Percentiles rank a stretch among this genome's conserved stretches.
phyloP scores from a whole-genome alignment of 192 early-diverging fungal species.

The Podochytrium sp. region DNA sequence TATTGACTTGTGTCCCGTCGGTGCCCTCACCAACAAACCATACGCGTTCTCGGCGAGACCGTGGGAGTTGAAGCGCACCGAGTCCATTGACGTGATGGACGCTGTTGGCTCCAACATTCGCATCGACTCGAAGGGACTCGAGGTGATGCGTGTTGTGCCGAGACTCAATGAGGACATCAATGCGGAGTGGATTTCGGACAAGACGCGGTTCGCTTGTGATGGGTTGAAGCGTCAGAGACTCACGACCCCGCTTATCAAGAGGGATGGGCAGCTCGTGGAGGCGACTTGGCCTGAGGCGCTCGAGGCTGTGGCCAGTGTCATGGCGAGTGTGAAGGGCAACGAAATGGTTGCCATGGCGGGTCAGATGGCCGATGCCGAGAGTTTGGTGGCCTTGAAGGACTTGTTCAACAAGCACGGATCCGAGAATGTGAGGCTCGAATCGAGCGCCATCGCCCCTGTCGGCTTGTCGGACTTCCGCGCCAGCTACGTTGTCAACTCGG shows the following conservation, averaged over 20 bases:
- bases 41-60: slow-evolving; percentile 92
- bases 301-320: slow-evolving; percentile 64
- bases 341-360: slow-evolving; percentile 87
- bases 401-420: slow-evolving; percentile 84
- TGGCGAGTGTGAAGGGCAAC: slow-evolving; percentile 61
- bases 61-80: slow-evolving; percentile 96
- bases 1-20: slow-evolving; percentile 97
- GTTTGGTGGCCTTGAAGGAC: slow-evolving; percentile 93
- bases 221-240: slow-evolving; percentile 95
- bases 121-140: slow-evolving; percentile 91
- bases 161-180: slow-evolving; percentile 97
- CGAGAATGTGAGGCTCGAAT: slow-evolving; percentile 84
- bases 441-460: slow-evolving; percentile 47
- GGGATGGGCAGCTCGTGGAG: slow-evolving; percentile 80
- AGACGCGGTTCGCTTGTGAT: slow-evolving; percentile 93
- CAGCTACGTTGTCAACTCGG: slow-evolving; percentile 85
- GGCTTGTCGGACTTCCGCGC: slow-evolving; percentile 80
- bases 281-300: slow-evolving; percentile 90
- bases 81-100: slow-evolving; percentile 93
- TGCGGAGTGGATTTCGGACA: slow-evolving; percentile 99
- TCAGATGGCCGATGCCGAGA: slow-evolving; percentile 91
- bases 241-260: slow-evolving; percentile 86
- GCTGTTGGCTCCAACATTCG: slow-evolving; percentile 96
- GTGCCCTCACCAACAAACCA: slow-evolving; percentile 95
- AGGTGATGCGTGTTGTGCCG: slow-evolving; percentile 95